Evolutionary conservation across 2,329 filamentous ascomycete species (phyloP).

Genomic region (Penicillium hordei): DNA sequence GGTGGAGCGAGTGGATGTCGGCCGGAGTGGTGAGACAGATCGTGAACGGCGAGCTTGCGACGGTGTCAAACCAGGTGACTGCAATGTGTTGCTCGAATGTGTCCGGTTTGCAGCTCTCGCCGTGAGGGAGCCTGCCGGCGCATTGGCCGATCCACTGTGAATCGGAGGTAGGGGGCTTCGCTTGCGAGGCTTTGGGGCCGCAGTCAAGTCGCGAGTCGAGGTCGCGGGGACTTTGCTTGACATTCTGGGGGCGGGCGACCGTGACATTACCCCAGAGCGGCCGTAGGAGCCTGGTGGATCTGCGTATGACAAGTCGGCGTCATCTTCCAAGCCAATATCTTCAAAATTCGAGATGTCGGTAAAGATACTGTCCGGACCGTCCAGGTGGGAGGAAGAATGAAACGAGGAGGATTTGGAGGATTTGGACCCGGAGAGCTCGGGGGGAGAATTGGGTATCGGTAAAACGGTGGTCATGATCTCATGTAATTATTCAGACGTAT

Average conservation of each 20-base stretch:
- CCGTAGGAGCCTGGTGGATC: conserved; percentile 31
- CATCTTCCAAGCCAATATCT: conserved; percentile 83
- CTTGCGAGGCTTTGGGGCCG: conserved; percentile 27
- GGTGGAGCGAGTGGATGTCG: conserved; percentile 25
- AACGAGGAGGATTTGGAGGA: conserved; percentile 90
- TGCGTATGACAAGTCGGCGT: conserved; percentile 47
- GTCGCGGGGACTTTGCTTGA: conserved; percentile 29
- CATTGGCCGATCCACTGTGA: conserved; percentile 29
- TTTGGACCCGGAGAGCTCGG: conserved; percentile 79
- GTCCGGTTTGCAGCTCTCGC: conserved; percentile 26
- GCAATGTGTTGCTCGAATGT: conserved; percentile 20
- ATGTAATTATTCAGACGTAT: conserved; percentile 23
- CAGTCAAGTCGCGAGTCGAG: conserved; percentile 38
- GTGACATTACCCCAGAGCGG: conserved; percentile 26
- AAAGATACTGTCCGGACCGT: conserved; percentile 65
- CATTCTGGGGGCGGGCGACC: conserved; percentile 29
- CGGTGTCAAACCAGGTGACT: conserved; percentile 30
- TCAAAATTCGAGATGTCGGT: conserved; percentile 83
- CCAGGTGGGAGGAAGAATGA: conserved; percentile 71
- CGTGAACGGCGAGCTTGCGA: conserved; percentile 33
- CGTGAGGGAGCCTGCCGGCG: conserved; percentile 27
- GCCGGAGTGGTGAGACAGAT: conserved; percentile 32
- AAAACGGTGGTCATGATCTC: conserved; percentile 46
- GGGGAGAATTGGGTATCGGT: conserved; percentile 65
- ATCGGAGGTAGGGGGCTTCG: conserved; percentile 25